These are phyloP conservation scores for Ceratocystis diversiconidia DNA, from an alignment of 2,329 filamentous ascomycete species.

Conservation along the genomic window DNA sequence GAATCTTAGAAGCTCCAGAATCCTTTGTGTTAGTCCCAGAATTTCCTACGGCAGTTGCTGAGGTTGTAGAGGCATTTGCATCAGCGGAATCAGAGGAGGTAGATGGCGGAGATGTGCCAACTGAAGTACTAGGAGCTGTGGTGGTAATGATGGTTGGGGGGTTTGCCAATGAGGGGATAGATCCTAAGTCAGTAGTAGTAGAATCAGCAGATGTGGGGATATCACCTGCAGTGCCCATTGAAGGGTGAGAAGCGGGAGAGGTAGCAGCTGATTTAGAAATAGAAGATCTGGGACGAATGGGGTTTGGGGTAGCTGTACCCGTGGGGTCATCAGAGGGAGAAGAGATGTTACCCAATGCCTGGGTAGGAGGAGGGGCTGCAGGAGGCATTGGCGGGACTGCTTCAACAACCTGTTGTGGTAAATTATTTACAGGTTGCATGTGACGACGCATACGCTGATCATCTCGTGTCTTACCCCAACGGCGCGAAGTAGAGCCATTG, in stretches of 20 bases:
- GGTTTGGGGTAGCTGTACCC: neutral
- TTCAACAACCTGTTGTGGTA: neutral
- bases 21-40: neutral
- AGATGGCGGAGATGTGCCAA: conserved; percentile 25
- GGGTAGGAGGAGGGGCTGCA: neutral
- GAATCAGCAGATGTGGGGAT: neutral
- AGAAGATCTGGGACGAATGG: neutral
- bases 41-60: neutral
- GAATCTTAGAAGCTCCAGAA: neutral
- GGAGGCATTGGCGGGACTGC: neutral
- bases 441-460: neutral
- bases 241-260: neutral
- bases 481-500: neutral
- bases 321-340: neutral
- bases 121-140: conserved; percentile 4
- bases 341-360: neutral
- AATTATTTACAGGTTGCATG: conserved; percentile 25
- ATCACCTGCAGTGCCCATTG: neutral
- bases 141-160: neutral
- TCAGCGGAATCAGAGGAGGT: conserved; percentile 18
- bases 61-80: neutral
- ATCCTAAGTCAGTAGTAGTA: conserved; percentile 26
- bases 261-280: neutral
- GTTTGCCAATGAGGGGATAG: neutral
- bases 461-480: neutral